Percentiles rank a stretch among this genome's conserved stretches.
These are phyloP conservation scores for Scedosporium dehoogii DNA, from an alignment of 2,329 filamentous ascomycete genomes.

Conservation along the genomic window DNA sequence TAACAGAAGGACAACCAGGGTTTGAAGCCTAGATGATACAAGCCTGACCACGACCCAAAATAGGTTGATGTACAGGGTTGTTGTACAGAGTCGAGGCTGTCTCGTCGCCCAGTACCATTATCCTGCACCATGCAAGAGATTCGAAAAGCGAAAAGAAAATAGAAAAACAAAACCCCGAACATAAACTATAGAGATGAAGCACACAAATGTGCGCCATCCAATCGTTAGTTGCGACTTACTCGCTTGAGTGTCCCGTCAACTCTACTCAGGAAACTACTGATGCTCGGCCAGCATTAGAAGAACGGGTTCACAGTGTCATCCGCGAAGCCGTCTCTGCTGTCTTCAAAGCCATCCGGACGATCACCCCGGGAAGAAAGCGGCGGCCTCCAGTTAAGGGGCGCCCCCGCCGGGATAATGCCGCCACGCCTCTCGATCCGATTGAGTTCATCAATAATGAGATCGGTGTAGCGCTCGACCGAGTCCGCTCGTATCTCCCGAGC, in stretches of 20 bases:
- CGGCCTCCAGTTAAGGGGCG: neutral
- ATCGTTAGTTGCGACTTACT: neutral
- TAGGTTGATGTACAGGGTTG: neutral
- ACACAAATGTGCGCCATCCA: neutral
- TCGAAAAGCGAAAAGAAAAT: neutral
- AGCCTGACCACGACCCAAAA: neutral
- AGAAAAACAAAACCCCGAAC: no score
- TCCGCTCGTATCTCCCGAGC: neutral
- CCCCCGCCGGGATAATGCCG: neutral
- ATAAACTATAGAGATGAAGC: neutral
- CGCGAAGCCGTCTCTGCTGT: neutral
- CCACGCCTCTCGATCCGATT: neutral
- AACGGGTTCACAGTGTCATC: neutral
- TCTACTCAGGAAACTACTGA: no score
- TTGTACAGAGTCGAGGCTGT: neutral
- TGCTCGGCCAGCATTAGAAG: no score
- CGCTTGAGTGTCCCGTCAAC: no score
- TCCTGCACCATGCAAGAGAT: neutral
- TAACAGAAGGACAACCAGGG: neutral
- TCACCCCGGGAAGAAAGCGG: neutral
- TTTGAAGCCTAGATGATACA: neutral
- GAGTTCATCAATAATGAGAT: neutral
- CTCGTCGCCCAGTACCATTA: neutral
- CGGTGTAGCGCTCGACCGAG: neutral
- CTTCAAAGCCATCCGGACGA: neutral